Evolutionary conservation across 257 asterid species (phyloP), one percentile per base, ranked within the genome.

Genomic region (Coffea eugenioides): DNA sequence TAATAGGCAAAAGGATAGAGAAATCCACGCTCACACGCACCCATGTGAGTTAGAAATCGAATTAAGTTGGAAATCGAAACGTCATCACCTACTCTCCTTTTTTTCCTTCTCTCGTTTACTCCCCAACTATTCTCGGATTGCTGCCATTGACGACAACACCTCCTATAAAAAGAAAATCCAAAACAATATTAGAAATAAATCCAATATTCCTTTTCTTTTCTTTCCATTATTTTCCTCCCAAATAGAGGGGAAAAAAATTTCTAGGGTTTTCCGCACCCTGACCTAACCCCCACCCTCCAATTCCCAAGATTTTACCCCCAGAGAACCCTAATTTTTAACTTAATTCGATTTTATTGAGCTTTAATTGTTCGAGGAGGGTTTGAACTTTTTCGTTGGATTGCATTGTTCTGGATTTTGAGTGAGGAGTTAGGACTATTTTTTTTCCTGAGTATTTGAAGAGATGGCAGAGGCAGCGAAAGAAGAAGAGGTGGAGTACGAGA

Each of bases 401-500:
- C 79, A 36, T 70, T 82, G 73, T 78, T 78, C 57, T 5, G 12
- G 21, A 67, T 83, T 68, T 31, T 66, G 72, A 79, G 78, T 59
- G 79, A 48, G 65, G 49, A 65, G 39, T 27, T 71, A 23, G 83
- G 56, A 18, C 21, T 52, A 80, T 85, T 51, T 31, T 77, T 36
- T 20, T 56, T 43, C 48, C 70, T 77, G 57, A 80, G 77, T 66
- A 59, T 76, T 79, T 74, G 76, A 84, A 67, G 80, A 13, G 54
- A 90, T 90, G 98, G 91, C 93, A 23, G 84, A 85, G 73, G 82
- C 65, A 52, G 80, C 68, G 68, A 82, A 77, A 59, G 88, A 82
- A 69, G 88, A 79, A 84, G 97, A 85, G 75, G 90, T 80, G 85
- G 97, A 94, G 78, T 95, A 93, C 87, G 97, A 90, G 91, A 95